Evolutionary conservation across 192 early-diverging fungal species (phyloP).

Genomic region (Mortierella claussenii): DNA sequence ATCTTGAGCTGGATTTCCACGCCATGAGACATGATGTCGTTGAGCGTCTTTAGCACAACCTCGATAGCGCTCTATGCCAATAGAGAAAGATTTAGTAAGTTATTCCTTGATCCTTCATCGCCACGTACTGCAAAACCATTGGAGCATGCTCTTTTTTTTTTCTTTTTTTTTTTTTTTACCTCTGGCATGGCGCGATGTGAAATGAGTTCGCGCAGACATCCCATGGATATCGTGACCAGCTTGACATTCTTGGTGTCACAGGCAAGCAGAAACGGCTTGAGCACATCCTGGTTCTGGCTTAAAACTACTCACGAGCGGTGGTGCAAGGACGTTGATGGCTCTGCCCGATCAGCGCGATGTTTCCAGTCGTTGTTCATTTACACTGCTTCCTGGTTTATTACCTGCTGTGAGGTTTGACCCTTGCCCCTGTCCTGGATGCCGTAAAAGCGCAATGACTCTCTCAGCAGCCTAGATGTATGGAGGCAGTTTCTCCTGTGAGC

Average conservation of each 20-base stretch:
- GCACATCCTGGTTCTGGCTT: constrained; percentile 79
- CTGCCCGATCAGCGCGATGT: neutral
- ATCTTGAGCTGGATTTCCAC: constrained; percentile 94
- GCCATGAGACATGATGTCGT: constrained; percentile 71
- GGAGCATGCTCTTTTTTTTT: too few relatives aligned
- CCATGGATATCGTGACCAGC: constrained; percentile 82
- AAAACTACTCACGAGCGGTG: constrained; percentile 58
- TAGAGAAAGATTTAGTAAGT: too few relatives aligned
- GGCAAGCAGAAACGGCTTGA: constrained; percentile 87
- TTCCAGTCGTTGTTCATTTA: neutral
- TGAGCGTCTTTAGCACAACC: constrained; percentile 74
- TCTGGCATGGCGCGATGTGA: constrained; percentile 80
- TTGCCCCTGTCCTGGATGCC: constrained; percentile 53
- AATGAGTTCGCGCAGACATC: constrained; percentile 84
- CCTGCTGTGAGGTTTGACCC: constrained; percentile 43
- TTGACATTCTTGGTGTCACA: constrained; percentile 88
- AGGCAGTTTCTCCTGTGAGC: too few relatives aligned
- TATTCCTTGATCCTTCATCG: too few relatives aligned
- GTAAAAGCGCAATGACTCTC: constrained; percentile 63
- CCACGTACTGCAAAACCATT: too few relatives aligned
- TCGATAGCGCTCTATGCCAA: constrained; percentile 66
- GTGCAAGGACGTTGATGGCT: neutral
- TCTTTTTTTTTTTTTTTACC: too few relatives aligned
- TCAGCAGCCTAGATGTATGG: constrained; percentile 56
- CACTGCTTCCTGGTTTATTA: neutral